Conservation (phyloP, 768 basidiomycete genomes). For the Tremella yokohamensis region DNA sequence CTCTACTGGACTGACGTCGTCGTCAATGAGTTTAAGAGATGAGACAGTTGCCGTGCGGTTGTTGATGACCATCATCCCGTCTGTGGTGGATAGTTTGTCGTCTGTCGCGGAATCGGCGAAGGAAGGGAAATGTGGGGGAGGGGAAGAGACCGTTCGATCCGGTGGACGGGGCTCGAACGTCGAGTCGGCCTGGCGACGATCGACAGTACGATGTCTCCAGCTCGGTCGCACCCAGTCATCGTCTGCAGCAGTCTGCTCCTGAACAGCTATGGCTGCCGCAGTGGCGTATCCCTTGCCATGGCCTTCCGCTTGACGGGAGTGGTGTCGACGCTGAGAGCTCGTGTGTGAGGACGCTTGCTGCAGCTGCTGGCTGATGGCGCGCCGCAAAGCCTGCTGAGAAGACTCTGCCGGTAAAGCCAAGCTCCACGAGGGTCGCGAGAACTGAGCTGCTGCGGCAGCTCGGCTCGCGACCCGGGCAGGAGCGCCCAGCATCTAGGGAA, state of each 20-base stretch:
- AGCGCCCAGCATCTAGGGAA: neutral
- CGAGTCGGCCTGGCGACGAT: no score
- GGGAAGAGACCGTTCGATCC: no score
- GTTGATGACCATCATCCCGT: no score
- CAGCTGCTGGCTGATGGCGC: neutral
- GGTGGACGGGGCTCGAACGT: no score
- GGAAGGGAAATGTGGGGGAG: no score
- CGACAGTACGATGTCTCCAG: neutral
- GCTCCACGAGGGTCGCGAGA: neutral
- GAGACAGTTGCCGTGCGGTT: no score
- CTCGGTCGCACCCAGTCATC: neutral
- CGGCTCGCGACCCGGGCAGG: neutral
- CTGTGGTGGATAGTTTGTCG: no score
- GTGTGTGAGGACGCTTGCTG: neutral
- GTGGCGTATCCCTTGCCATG: neutral
- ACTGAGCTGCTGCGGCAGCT: neutral
- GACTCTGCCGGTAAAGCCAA: constrained; percentile 19
- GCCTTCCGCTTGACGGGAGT: neutral
- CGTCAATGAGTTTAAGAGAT: no score
- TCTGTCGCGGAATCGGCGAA: no score
- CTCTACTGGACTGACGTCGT: neutral
- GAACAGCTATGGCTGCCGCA: constrained; percentile 1
- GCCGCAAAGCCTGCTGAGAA: constrained; percentile 19
- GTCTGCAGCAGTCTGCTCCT: neutral
- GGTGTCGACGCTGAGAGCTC: no score